Base-by-base conservation (phyloP, 805 yeast species). In the Yarrowia alimentaria region DNA sequence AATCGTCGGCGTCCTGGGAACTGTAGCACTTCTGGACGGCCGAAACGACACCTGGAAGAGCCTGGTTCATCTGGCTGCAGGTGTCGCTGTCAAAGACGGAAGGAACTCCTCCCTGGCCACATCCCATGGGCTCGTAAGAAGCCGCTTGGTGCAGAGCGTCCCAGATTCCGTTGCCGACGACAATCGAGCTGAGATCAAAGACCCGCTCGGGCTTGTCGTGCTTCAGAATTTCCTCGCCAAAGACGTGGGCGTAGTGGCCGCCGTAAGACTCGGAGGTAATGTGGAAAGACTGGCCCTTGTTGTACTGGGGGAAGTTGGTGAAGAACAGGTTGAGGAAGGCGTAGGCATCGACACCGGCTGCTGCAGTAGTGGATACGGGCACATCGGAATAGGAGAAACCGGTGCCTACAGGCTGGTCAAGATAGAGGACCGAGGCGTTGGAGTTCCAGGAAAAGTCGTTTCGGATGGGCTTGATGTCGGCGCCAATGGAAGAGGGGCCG, bases 41-140 rank as follows among this genome's bases (percentile, higher is more conserved):
- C 17, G 57, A 81, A 61, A 24, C 21, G 8, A 35, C 21, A 3
- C 5, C 5, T 14, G 42, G 42, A 24, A 35, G 21, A 4, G 17
- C 16, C 3, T 17, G 17, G n/a, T n/a, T n/a, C 43, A 37, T 37
- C 2, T 1, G 1, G 10, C 4, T 2, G 12, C 43, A 37, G 2
- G 43, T 37, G 5, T 24, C 6, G 9, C 9, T 3, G 21, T 37
- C 43, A 71, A 98, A 91, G 61, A 83, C 83, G 54, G 83, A 88
- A 50, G 87, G 91, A 14, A 26, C 50, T 6, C 94, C 95, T 56
- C 94, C 93, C 56, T 76, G 65, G 43, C 93, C 88, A 67, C 97
- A 89, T 4, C 94, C 93, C 96, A 90, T 89, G 59, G 93, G 94
- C 66, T 82, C 79, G 63, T 86, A 87, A 66, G 80, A 79, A 52